phyloP scores from a whole-genome alignment of 371 early-diverging fungal species.

The Nosema muscidifuracis region DNA sequence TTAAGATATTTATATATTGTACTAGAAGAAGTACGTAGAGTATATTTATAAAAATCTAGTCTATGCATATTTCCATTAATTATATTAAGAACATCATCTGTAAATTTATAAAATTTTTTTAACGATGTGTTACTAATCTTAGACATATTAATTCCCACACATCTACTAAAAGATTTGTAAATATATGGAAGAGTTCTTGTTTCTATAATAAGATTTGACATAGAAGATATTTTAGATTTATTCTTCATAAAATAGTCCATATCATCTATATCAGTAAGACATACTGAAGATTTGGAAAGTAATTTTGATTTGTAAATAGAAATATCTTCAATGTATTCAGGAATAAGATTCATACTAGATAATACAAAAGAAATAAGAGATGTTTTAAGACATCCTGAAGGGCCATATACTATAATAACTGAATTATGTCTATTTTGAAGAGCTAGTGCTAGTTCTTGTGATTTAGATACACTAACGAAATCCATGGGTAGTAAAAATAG shows the following conservation, averaged over 20 bases:
- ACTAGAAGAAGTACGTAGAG: not conserved
- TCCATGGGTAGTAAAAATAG: too few species aligned
- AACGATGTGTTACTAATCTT: not conserved
- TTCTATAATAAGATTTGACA: constrained; percentile 26
- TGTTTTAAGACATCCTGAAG: constrained; percentile 29
- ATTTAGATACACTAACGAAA: too few species aligned
- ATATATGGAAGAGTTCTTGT: constrained; percentile 13
- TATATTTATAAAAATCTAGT: not conserved
- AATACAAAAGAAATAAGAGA: not conserved
- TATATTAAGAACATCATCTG: not conserved
- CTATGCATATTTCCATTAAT: constrained; percentile 18
- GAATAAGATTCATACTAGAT: not conserved
- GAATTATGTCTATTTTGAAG: not conserved
- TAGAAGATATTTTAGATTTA: constrained; percentile 6
- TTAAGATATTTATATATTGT: not conserved
- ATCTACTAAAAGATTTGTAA: not conserved
- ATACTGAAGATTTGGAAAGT: not conserved
- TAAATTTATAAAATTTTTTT: not conserved
- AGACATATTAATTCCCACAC: not conserved
- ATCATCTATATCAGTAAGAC: constrained; percentile 22
- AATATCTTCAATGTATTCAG: constrained; percentile 23
- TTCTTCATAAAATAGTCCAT: constrained; percentile 8
- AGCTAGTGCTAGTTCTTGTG: too few species aligned
- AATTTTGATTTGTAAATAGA: not conserved
- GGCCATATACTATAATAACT: constrained; percentile 19